Conservation (phyloP, 2,329 filamentous ascomycete species). For the Didymella keratinophila region DNA sequence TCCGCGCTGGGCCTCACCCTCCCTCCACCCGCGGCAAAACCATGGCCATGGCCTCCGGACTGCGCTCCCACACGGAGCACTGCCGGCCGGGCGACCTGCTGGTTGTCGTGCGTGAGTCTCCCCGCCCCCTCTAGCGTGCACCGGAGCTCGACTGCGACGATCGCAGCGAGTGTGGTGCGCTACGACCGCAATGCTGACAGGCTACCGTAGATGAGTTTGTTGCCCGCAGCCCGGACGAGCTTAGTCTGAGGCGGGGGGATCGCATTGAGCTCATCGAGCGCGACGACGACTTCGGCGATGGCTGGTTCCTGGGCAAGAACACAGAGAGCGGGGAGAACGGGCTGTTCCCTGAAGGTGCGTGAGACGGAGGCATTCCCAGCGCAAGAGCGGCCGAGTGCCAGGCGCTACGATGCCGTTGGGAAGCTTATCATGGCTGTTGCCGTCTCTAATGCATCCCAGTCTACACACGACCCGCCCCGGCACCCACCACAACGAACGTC, state of each 20-base stretch:
- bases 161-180: background rate
- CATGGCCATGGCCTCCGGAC: conserved; percentile 35
- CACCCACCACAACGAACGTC: conserved; percentile 41
- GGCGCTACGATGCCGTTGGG: background rate
- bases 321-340: conserved; percentile 76
- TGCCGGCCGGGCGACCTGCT: conserved; percentile 71
- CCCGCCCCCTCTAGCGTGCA: conserved; percentile 1
- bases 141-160: background rate
- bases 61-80: conserved; percentile 53
- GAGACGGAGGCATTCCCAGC: background rate
- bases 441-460: conserved; percentile 55
- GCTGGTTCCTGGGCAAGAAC: conserved; percentile 82
- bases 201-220: conserved; percentile 79
- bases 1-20: conserved; percentile 3
- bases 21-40: conserved; percentile 12
- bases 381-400: background rate
- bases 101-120: conserved; percentile 73
- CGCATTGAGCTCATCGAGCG: conserved; percentile 83
- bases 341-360: conserved; percentile 80
- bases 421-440: conserved; percentile 3
- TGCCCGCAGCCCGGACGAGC: conserved; percentile 90
- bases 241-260: conserved; percentile 85
- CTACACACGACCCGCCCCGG: conserved; percentile 68
- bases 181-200: conserved; percentile 16
- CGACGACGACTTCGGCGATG: conserved; percentile 88